phyloP scores from a whole-genome alignment of 345 rosid genomes.

The Rhizophora mangle region DNA sequence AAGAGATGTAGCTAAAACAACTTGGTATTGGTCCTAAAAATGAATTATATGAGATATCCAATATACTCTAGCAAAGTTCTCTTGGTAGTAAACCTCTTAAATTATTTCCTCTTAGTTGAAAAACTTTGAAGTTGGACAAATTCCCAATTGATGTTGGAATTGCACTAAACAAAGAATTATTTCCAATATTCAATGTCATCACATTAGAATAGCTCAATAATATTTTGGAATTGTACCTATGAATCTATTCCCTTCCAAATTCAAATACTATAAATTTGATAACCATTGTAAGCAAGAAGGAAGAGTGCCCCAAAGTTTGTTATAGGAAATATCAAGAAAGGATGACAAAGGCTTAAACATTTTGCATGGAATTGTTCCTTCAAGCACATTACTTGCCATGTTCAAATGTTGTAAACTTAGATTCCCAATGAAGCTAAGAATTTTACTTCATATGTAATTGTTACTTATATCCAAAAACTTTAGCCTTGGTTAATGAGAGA shows the following conservation, averaged over 20 bases:
- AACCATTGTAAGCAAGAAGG: constrained; percentile 8
- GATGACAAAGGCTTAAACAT: neutral
- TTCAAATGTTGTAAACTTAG: neutral
- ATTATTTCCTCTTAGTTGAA: neutral
- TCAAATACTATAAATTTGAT: neutral
- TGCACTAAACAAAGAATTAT: constrained; percentile 4
- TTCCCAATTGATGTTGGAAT: constrained; percentile 1
- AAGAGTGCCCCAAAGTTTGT: neutral
- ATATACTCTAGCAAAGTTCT: too few relatives aligned
- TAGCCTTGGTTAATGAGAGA: neutral
- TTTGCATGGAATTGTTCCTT: too few relatives aligned
- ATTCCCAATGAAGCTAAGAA: constrained; percentile 1
- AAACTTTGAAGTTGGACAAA: neutral
- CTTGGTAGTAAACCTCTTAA: too few relatives aligned
- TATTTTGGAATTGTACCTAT: neutral
- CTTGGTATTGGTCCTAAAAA: too few relatives aligned
- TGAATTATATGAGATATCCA: too few relatives aligned
- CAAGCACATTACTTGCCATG: too few relatives aligned
- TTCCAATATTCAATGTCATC: neutral
- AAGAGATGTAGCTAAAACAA: constrained; percentile 2
- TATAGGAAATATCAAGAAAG: constrained; percentile 4
- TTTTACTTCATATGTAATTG: neutral
- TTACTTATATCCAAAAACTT: constrained; percentile 1
- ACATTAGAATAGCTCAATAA: neutral
- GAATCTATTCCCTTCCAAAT: too few relatives aligned